phyloP scores from a whole-genome alignment of 164 flowering plant species.

The Magnolia sinica region DNA sequence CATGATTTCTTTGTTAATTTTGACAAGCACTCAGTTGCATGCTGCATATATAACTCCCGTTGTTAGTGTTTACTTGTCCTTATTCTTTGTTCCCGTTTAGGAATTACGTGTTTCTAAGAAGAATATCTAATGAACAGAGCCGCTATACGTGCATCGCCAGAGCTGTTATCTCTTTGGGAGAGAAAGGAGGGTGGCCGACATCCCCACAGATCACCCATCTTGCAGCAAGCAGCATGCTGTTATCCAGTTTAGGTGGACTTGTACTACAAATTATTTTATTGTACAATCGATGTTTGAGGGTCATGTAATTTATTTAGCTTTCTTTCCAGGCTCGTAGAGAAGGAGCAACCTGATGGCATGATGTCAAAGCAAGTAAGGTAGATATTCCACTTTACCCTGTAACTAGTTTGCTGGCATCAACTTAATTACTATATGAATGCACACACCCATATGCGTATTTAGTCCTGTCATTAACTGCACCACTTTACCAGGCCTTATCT shows the following conservation, averaged over 20 bases:
- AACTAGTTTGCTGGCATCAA: not conserved
- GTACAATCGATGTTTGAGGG: conserved; percentile 4
- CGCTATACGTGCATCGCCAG: conserved; percentile 88
- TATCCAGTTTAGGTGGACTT: conserved; percentile 68
- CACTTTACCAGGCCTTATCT: conserved; percentile 62
- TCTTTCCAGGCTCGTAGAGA: conserved; percentile 72
- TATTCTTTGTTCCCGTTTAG: not conserved
- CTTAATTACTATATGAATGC: not conserved
- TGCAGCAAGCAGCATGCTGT: conserved; percentile 99
- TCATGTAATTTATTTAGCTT: conserved; percentile 1
- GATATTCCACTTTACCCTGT: not conserved
- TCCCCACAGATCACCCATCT: conserved; percentile 98
- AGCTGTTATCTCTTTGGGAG: conserved; percentile 97
- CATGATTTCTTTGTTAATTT: not conserved
- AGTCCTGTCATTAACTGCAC: conserved; percentile 12
- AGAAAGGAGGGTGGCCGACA: conserved; percentile 92
- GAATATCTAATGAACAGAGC: conserved; percentile 49
- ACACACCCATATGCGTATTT: not conserved
- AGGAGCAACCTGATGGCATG: conserved; percentile 82
- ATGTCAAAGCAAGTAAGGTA: conserved; percentile 70
- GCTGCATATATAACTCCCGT: not conserved
- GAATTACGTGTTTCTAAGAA: conserved; percentile 5
- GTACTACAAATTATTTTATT: not conserved
- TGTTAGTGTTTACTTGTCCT: not conserved
- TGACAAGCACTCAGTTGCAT: not conserved